phyloP scores from a whole-genome alignment of 2,329 filamentous ascomycete genomes.

The Ophiostoma montium region DNA sequence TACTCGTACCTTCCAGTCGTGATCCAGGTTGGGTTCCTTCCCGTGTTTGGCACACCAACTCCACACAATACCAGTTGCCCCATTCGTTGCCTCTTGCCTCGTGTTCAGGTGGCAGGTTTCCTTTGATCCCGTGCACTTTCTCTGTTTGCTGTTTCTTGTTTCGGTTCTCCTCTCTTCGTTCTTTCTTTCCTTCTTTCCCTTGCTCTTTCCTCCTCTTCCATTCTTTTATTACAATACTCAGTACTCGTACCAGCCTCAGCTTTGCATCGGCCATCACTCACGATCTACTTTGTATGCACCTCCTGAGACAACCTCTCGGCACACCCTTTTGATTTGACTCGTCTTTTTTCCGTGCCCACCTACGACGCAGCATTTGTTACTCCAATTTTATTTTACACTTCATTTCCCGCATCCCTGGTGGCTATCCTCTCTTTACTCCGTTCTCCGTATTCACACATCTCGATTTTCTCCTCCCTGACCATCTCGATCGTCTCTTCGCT shows the following conservation, averaged over 20 bases:
- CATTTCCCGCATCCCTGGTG: background rate
- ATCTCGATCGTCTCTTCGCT: background rate
- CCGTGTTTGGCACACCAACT: conserved; percentile 3
- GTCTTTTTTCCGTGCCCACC: too few relatives aligned
- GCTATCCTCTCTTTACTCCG: too few relatives aligned
- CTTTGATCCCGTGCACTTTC: background rate
- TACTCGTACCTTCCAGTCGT: background rate
- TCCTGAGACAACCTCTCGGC: too few relatives aligned
- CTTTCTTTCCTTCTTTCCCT: background rate
- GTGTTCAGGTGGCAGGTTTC: conserved; percentile 2
- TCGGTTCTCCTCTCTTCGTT: background rate
- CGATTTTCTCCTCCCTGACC: too few relatives aligned
- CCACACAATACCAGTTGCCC: background rate
- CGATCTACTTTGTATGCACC: background rate
- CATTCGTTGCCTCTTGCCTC: conserved; percentile 2
- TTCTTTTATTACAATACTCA: background rate
- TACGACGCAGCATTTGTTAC: background rate
- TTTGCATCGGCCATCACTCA: background rate
- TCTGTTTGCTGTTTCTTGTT: background rate
- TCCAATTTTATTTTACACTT: too few relatives aligned
- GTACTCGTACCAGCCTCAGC: background rate
- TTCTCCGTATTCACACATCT: too few relatives aligned
- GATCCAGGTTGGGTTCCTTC: background rate
- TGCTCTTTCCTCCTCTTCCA: background rate
- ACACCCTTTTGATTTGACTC: too few relatives aligned